Evolutionary conservation across 352 stramenopile species (phyloP).

Genomic region (Blastocystis sp.): DNA sequence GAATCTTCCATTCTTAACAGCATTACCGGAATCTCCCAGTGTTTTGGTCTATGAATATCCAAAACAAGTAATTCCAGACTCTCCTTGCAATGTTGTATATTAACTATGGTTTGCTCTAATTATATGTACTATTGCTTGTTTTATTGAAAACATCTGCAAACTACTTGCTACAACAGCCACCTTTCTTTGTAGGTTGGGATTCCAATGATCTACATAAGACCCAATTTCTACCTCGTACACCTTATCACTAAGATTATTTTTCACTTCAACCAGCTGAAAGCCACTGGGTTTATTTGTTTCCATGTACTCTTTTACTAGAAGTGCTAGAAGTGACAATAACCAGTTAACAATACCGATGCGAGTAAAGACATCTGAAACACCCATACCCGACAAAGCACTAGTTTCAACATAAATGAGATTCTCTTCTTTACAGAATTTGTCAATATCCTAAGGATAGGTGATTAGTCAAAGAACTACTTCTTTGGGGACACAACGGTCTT

Average conservation of each 20-base stretch:
- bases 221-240: background rate
- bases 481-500: constrained; percentile 7
- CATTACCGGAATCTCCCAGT: background rate
- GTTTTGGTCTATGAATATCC: background rate
- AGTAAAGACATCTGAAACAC: constrained; percentile 46
- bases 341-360: background rate
- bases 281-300: constrained; percentile 3
- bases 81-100: constrained; percentile 26
- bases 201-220: background rate
- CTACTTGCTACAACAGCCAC: constrained; percentile 20
- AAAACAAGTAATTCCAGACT: background rate
- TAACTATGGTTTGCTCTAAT: constrained; percentile 2
- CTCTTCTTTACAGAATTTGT: constrained; percentile 31
- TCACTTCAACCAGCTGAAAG: constrained; percentile 61
- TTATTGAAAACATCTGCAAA: background rate
- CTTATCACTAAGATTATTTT: constrained; percentile 17
- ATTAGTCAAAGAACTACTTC: background rate
- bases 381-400: constrained; percentile 20
- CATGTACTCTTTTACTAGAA: constrained; percentile 41
- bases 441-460: constrained; percentile 19
- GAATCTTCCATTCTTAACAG: background rate
- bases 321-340: background rate
- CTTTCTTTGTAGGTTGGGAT: background rate
- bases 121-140: constrained; percentile 31
- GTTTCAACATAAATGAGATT: constrained; percentile 57